phyloP scores from a whole-genome alignment of 1,284 basidiomycete genomes.

The Cryptococcus sp. region DNA sequence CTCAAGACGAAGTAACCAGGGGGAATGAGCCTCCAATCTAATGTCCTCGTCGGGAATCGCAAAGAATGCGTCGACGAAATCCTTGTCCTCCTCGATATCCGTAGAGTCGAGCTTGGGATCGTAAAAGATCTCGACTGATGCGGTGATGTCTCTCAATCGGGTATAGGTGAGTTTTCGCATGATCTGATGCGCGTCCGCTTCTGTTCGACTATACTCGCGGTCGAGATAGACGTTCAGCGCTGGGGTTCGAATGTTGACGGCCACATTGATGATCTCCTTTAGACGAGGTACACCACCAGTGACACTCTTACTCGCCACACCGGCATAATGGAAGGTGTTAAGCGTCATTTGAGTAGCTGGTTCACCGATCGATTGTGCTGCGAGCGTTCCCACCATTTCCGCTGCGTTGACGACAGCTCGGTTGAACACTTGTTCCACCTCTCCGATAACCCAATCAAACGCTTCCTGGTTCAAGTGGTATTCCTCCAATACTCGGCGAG shows the following conservation, averaged over 20 bases:
- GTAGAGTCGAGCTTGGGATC: slow-evolving; percentile 91
- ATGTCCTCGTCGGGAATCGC: slow-evolving; percentile 98
- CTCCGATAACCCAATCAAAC: slow-evolving; percentile 97
- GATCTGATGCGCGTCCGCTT: slow-evolving; percentile 55
- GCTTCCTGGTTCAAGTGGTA: slow-evolving; percentile 85
- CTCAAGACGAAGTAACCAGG: slow-evolving; percentile 95
- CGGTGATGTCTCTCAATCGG: slow-evolving; percentile 90
- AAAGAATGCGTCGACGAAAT: slow-evolving; percentile 99
- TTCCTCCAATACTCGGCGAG: slow-evolving; percentile 79
- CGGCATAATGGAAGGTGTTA: slow-evolving; percentile 97
- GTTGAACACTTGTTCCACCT: slow-evolving; percentile 94
- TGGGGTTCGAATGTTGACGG: slow-evolving; percentile 97
- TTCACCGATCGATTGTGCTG: slow-evolving; percentile 98
- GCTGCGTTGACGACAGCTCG: slow-evolving; percentile 87
- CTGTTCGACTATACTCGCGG: slow-evolving; percentile 75
- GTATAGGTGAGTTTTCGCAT: slow-evolving; percentile 74
- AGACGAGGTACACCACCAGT: slow-evolving; percentile 96
- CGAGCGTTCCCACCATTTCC: slow-evolving; percentile 98
- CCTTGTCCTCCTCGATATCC: slow-evolving; percentile 91
- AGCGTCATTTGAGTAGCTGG: slow-evolving; percentile 99
- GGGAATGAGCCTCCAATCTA: slow-evolving; percentile 87
- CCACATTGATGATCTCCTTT: slow-evolving; percentile 99
- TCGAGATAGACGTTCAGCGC: slow-evolving; percentile 88
- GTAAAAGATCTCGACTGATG: slow-evolving; percentile 97
- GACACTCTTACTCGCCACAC: slow-evolving; percentile 97